Base-by-base conservation (phyloP, 352 stramenopile species). In the Phytophthora hibernalis region DNA sequence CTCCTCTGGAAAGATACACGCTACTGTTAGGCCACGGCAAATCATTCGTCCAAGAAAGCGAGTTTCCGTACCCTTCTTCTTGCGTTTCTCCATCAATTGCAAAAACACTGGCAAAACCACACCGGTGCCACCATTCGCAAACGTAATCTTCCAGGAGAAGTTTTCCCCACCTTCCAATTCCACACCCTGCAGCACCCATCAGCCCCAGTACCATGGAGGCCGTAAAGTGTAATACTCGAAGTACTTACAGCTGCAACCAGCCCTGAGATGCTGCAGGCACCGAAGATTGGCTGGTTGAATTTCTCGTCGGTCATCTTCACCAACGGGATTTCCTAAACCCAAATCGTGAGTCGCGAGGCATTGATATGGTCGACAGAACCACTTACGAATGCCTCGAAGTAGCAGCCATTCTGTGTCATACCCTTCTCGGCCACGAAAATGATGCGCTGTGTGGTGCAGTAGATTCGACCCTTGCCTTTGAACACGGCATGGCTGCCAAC, bases 271-370 rank as follows among this genome's bases (percentile, higher is more conserved):
- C 92, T 97, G 56, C 91, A 96, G 20, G 89, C 85, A 12, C 89
- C 89, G 51, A 96, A 96, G 56, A 96, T 96, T 33, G 89, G 89
- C 62, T 97, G 89, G 62, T 96, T 97, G 53, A 97, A 97, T 62
- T 96, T 97, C 50, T 96, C 87, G 31, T 93, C 79, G 20, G 78
- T 83, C 76, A 96, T 93, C n/a, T 83, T 77, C 18, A 69, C 61
- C 13, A 97, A 73, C 24, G 85, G 87, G 11, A 96, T 83, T 72
- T 95, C 83, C 85, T 93, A 43, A 8, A n/a, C n/a, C n/a, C n/a
- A n/a, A 18, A 59, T 44, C 16, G 22, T 21, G 38, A 21, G 35
- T n/a, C 0, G 4, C 1, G 16, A 22, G 33, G 33, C 33, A n/a
- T 40, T 44, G 16, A 22, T 13, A 40, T 30, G 26, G 20, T 40